Evolutionary conservation across 805 yeast genomes (phyloP), one percentile per base, ranked within the genome.

Genomic region (Tetrapisispora nanseiensis): DNA sequence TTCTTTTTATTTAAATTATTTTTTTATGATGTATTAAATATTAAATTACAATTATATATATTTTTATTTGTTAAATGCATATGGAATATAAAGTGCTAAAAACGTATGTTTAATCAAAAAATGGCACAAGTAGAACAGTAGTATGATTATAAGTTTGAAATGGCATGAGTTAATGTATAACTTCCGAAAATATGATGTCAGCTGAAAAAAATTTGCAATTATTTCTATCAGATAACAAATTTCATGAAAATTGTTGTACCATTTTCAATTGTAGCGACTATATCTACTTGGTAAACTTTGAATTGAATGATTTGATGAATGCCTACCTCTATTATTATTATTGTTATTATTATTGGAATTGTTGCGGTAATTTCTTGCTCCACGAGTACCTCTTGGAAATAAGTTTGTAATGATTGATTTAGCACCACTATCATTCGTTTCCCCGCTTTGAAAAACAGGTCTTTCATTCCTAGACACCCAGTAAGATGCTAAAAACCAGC

Each of bases 401-500:
- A 53, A 49, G 28, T 48, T 51, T 7, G 56, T 51, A 30, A 67
- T 51, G 3, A 63, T 54, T 1, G 72, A 67, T 38, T 57, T 59
- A 1, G 60, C 58, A 18, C 64, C 61, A 41, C 55, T 54, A 21
- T 52, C 62, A 9, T 61, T 53, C 5, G 62, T 60, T 33, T 59
- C 67, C 33, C 63, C 58, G 22, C 58, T 55, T 3, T 65, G 51
- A 3, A 26, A 24, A 0, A 53, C 51, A 27, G 66, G 65, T 33
- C 67, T 54, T 6, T 41, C 49, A 30, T 42, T 44, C 26, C 42
- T 41, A 6, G 61, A 56, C 33, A 70, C 48, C 72, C 72, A 69
- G 50, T 55, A 61, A 18, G 62, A 61, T 13, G 79, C 76, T 18
- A 65, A 46, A 9, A 64, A 33, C 40, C 69, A 64, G 29, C 76